Percentiles rank a stretch among this genome's conserved stretches.
These are phyloP conservation scores for Thelephora aurantiotincta DNA, from an alignment of 768 basidiomycete species.

Conservation along the genomic window DNA sequence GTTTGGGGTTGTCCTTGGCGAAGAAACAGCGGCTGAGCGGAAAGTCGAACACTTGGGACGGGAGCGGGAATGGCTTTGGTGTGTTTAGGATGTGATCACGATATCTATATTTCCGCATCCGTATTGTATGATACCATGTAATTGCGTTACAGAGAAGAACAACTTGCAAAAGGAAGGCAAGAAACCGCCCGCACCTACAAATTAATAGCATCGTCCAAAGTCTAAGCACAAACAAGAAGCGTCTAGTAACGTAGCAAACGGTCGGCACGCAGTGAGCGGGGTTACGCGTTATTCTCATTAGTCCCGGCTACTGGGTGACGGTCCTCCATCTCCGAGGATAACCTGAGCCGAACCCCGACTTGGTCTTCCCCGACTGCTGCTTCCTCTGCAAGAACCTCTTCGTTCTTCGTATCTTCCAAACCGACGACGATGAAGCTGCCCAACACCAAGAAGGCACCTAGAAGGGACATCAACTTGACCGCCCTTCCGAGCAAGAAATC, in stretches of 20 bases:
- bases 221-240: no score
- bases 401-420: conserved; percentile 27
- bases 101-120: no score
- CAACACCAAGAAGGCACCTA: conserved; percentile 69
- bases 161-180: no score
- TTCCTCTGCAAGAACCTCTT: conserved; percentile 4
- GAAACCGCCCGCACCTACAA: no score
- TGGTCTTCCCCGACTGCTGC: not conserved
- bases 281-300: no score
- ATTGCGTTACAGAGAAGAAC: no score
- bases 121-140: no score
- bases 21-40: conserved; percentile 25
- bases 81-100: conserved; percentile 73
- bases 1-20: conserved; percentile 76
- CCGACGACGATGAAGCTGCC: conserved; percentile 68
- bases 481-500: conserved; percentile 55
- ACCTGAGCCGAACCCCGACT: not conserved
- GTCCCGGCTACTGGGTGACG: not conserved
- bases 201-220: no score
- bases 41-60: conserved; percentile 53
- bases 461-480: conserved; percentile 40
- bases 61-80: conserved; percentile 60
- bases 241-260: no score
- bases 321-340: not conserved
- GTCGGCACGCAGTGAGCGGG: no score